Evolutionary conservation across 176 grass and related monocot species (phyloP).

Genomic region (Cymbopogon citratus): DNA sequence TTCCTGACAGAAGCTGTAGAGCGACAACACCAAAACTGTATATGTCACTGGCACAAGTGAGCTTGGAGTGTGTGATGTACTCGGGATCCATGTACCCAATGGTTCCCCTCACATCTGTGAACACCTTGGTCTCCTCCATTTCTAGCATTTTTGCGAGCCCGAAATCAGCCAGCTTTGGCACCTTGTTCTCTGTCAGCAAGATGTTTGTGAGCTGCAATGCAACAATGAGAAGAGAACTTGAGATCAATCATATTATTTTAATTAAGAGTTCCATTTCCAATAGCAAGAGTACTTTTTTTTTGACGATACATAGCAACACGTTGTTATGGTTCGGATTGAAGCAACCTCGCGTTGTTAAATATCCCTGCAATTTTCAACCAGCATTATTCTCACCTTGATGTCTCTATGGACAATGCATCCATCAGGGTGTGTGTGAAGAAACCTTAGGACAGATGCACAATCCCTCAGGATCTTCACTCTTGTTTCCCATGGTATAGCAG

Average conservation of each 20-base stretch:
- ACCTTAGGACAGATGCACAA: slow-evolving; percentile 50
- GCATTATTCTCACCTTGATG: slow-evolving; percentile 44
- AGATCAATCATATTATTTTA: no score
- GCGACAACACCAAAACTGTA: slow-evolving; percentile 65
- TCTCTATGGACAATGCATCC: slow-evolving; percentile 66
- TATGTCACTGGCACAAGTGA: slow-evolving; percentile 56
- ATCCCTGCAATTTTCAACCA: neutral
- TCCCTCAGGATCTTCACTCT: slow-evolving; percentile 56
- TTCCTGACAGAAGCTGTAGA: slow-evolving; percentile 56
- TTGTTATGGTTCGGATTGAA: neutral
- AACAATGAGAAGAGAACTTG: neutral
- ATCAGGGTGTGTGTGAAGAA: slow-evolving; percentile 63
- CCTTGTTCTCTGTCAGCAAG: slow-evolving; percentile 51
- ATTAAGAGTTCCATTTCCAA: no score
- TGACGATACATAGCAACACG: no score
- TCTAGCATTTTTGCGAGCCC: slow-evolving; percentile 50
- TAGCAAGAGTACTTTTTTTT: neutral
- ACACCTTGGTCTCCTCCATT: slow-evolving; percentile 63
- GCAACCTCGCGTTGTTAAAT: neutral
- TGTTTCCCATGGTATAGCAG: slow-evolving; percentile 44
- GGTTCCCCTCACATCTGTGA: slow-evolving; percentile 58
- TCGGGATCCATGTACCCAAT: slow-evolving; percentile 79
- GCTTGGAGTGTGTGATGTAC: slow-evolving; percentile 56
- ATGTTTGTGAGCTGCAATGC: slow-evolving; percentile 68
- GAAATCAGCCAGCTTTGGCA: slow-evolving; percentile 55